Percentiles rank a stretch among this genome's conserved stretches.
phyloP scores from a whole-genome alignment of 176 grass and related monocot genomes.

The Bromus sterilis region DNA sequence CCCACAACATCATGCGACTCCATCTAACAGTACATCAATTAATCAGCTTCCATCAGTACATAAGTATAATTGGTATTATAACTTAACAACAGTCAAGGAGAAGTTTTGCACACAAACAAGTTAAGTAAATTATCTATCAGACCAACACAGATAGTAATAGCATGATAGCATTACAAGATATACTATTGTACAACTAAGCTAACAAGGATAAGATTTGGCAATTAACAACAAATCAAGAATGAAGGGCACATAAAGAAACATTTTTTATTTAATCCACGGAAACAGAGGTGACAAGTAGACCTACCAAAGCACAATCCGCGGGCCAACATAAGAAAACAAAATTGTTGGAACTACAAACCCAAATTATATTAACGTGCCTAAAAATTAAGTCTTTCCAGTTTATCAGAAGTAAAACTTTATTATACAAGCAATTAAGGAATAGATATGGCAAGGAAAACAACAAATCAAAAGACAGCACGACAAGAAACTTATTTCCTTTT shows the following conservation, averaged over 20 bases:
- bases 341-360: not conserved
- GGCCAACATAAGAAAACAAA: not conserved
- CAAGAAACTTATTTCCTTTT: not conserved
- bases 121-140: not conserved
- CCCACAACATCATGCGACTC: slow-evolving; percentile 15
- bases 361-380: no score
- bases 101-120: slow-evolving; percentile 1
- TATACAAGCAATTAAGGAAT: not conserved
- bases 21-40: slow-evolving; percentile 19
- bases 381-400: no score
- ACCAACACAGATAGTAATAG: not conserved
- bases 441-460: not conserved
- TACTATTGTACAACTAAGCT: no score
- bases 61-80: not conserved
- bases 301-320: not conserved
- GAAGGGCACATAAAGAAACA: no score
- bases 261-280: not conserved
- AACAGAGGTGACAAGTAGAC: not conserved
- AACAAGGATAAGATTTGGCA: no score
- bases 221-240: no score
- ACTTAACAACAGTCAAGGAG: not conserved
- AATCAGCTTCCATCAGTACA: not conserved
- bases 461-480: not conserved
- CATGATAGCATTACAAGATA: no score
- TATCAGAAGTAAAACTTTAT: not conserved